Evolutionary conservation across 176 grass and related monocot species (phyloP), one percentile per base, ranked within the genome.

Genomic region (Oryza glaberrima): DNA sequence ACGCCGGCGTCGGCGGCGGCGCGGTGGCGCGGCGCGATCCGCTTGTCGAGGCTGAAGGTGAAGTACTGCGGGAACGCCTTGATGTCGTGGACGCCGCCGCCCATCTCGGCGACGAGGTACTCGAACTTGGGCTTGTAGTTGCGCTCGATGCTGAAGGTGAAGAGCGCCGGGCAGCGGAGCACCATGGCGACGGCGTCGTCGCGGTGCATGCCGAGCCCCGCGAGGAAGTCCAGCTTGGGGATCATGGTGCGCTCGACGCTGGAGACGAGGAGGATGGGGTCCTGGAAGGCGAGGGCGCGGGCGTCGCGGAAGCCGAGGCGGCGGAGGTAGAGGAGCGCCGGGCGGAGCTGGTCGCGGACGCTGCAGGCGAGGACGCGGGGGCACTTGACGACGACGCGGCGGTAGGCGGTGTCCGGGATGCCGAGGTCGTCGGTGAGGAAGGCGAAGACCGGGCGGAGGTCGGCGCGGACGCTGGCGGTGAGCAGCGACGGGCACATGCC

Each of bases 41-140:
- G 77, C 82, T 88, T 83, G 56, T 94, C 89, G 82, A 94, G 86
- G 78, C 94, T 90, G 66, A 88, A 97, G 2, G 92, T 65, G 75
- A 94, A 94, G 88, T 90, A 97, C 77, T 94, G 88, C 17, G 90
- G 92, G 85, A 97, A 97, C n/a, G 76, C 90, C 90, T 90, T 94
- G 70, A 97, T 26, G 77, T 97, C 94, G n/a, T 92, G 83, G 23
- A 92, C 71, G 38, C 68, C 85, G 43, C 94, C 89, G 13, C 84
- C 71, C 86, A 92, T 97, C 30, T 81, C 83, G 0, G 5, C 4
- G 11, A 90, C 83, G 22, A 90, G 91, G 77, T 90, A 97, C 48
- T 92, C 83, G 75, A 87, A 88, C 92, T 94, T 94, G 79, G 90
- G 90, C 85, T 65, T 88, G 79, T 71, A 92, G 78, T 90, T 97